Base-by-base conservation (phyloP, 129 eudicot species). In the Flaveria trinervia region DNA sequence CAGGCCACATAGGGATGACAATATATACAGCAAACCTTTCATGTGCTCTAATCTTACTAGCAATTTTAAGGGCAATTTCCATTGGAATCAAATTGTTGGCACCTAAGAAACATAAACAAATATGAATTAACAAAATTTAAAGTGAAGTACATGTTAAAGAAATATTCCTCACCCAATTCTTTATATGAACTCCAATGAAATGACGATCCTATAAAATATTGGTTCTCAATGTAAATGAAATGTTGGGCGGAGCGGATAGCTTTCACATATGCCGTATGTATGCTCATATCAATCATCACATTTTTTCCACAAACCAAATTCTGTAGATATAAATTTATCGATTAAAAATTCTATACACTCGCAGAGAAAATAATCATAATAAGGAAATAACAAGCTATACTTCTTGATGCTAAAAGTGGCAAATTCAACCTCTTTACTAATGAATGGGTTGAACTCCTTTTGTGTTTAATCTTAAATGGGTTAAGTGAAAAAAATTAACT, bases 1-100 rank as follows among this genome's bases (percentile, higher is more conserved):
- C 97, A 0, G 98, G 98, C 98, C 98, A 93, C 98, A 93, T 93
- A 56, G 98, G 98, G 70, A 93, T 80, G 73, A 93, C 86, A 17
- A 93, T 73, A 77, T 93, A 93, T 61, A 84, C 98, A 59, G 92
- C 91, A 78, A 93, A 93, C 79, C 97, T 93, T 82, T 93, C 91
- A 68, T 86, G 88, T 44, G 94, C 86, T 90, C 82, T 88, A 30
- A 92, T 91, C 74, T 91, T 91, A 30, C 83, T 85, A 41, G 92
- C 90, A 30, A 92, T 87, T 85, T 92, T 92, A 52, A 89, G 88
- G 3, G 97, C 97, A 39, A 92, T 92, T 68, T 92, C 96, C 91
- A 92, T 87, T 79, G 97, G 97, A 71, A 92, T 92, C 83, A 92
- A 79, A 84, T 92, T 92, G 85, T 92, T 84, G 71, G 97, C 97